Evolutionary conservation across 768 basidiomycete species (phyloP).

Genomic region (Trametes gibbosa): DNA sequence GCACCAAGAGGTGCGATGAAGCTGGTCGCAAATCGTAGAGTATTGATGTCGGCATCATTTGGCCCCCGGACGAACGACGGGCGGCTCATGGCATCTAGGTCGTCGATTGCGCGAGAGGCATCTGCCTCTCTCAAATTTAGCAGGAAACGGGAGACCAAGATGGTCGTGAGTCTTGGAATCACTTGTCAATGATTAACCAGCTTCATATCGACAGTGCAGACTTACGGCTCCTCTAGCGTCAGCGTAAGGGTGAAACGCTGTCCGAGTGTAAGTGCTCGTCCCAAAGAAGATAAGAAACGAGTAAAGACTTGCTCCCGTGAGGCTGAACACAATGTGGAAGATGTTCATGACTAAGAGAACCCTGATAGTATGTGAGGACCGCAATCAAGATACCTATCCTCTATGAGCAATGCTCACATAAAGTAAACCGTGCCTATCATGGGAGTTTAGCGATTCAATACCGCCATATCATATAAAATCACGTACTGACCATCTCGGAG

Average conservation of each 20-base stretch:
- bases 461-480: background rate
- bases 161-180: background rate
- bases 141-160: conserved; percentile 7
- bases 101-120: background rate
- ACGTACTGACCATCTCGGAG: conserved; percentile 6
- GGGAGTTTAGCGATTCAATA: too few species aligned
- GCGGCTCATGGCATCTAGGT: background rate
- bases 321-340: background rate
- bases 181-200: background rate
- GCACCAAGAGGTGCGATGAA: conserved; percentile 1
- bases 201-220: background rate
- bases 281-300: background rate
- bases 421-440: conserved; percentile 12
- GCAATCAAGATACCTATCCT: too few species aligned
- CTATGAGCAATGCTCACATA: background rate
- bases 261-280: background rate
- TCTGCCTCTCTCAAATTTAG: background rate
- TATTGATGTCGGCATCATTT: background rate
- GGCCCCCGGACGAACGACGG: background rate
- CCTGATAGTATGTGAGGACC: background rate
- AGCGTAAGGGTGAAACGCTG: background rate
- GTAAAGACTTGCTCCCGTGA: background rate
- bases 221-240: conserved; percentile 1
- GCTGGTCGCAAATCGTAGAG: background rate
- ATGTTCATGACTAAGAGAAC: conserved; percentile 1